A percentile compares a stretch with the other conserved stretches of the same genome.
Evolutionary conservation across 108 stramenopile species (phyloP).

Genomic region (Pseudonitzschia multistriata): DNA sequence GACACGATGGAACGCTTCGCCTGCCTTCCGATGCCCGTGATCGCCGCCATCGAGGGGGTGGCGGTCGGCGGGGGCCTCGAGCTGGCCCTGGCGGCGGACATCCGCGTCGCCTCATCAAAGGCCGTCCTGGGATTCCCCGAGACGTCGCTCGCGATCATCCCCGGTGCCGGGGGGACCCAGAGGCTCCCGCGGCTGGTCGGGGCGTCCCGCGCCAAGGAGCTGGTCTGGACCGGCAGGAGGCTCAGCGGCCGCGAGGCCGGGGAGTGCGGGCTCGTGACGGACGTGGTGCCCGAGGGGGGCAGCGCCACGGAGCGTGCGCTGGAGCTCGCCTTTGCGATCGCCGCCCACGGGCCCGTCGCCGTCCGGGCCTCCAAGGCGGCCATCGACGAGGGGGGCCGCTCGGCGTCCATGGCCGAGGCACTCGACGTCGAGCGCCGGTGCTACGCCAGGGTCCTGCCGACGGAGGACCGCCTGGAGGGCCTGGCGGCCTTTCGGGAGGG

Average conservation of each 20-base stretch:
- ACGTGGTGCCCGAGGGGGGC: conserved; percentile 38
- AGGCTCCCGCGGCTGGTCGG: conserved; percentile 71
- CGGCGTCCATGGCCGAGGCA: conserved; percentile 41
- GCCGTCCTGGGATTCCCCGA: conserved; percentile 77
- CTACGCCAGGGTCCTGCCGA: conserved; percentile 57
- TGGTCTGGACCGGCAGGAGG: conserved; percentile 63
- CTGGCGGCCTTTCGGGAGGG: conserved; percentile 70
- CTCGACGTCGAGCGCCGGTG: conserved; percentile 61
- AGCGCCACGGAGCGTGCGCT: conserved; percentile 27
- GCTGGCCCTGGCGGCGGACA: conserved; percentile 71
- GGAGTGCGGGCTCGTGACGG: conserved; percentile 58
- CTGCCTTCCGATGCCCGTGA: conserved; percentile 63
- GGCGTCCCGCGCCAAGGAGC: conserved; percentile 60
- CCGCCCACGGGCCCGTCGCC: conserved; percentile 70
- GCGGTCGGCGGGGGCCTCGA: conserved; percentile 87
- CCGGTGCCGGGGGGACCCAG: conserved; percentile 84
- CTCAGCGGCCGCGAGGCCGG: conserved; percentile 44
- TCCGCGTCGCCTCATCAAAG: conserved; percentile 54
- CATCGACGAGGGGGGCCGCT: conserved; percentile 57
- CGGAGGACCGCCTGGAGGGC: conserved; percentile 77
- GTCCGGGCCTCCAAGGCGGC: conserved; percentile 75
- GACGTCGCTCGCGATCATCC: conserved; percentile 81
- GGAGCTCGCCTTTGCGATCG: conserved; percentile 57
- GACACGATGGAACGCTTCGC: conserved; percentile 55
- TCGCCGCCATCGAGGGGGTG: conserved; percentile 77